Base-by-base conservation (phyloP, 805 yeast genomes). In the Saccharomycopsis sp. region DNA sequence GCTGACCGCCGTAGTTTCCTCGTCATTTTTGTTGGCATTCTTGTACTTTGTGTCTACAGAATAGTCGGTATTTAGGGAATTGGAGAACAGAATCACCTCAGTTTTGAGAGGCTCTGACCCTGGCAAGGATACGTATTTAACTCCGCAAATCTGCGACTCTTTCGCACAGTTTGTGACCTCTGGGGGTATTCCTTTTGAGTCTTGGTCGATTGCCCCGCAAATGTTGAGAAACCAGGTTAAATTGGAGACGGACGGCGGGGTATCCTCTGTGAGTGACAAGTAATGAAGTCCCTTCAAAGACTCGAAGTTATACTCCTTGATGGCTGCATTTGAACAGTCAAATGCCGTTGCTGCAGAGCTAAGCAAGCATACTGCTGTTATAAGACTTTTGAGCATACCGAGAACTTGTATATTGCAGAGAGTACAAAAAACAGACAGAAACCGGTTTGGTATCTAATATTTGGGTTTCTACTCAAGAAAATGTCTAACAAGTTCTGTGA, bases 141-240 rank as follows among this genome's bases (percentile, higher is more conserved):
- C 66, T 1, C 96, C 97, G 70, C 99, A 92, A 7, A 91, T 68
- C 62, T 87, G 88, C 1, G 91, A 81, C 61, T 85, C 83, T 52
- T 73, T 72, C 0, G 91, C 85, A 71, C 97, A 91, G 29, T 75
- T 76, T 3, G 64, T 63, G 8, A 76, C 73, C 0, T 70, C 67
- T 2, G 64, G 67, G 9, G 71, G 70, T 8, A 67, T 70, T 9
- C 66, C 66, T 20, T 65, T 60, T 21, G 70, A 66, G 34, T 70
- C 61, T 37, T 72, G 66, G 34, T 70, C 68, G n/a, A 77, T 68
- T 0, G 79, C 72, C 51, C 81, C 83, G 72, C 96, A 89, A 7
- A 90, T 74, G 54, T 89, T 86, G 41, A 91, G 62, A 65, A 77
- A 82, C 91, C 97, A 89, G 2, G 80, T 76, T 37, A 76, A 70